Evolutionary conservation across 768 basidiomycete genomes (phyloP).

Genomic region (Hypsizygus marmoreus): DNA sequence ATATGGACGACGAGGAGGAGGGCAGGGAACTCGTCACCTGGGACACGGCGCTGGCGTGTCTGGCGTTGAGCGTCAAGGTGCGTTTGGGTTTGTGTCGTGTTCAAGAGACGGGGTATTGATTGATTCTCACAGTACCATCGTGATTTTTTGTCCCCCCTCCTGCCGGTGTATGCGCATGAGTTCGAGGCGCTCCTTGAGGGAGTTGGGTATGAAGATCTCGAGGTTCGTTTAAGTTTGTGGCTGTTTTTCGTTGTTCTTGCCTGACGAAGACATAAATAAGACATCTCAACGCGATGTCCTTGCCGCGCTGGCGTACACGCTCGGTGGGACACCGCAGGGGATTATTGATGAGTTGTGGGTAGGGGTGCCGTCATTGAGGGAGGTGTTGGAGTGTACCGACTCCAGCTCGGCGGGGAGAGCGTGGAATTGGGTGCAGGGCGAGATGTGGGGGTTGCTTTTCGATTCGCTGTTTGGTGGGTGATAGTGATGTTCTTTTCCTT

Average conservation of each 20-base stretch:
- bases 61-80: slow-evolving; percentile 66
- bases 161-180: slow-evolving; percentile 52
- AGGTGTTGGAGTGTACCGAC: slow-evolving; percentile 26
- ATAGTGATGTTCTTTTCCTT: slow-evolving; percentile 17
- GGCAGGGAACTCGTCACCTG: slow-evolving; percentile 45
- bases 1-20: slow-evolving; percentile 13
- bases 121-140: slow-evolving; percentile 54
- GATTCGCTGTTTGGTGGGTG: slow-evolving; percentile 41
- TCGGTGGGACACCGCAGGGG: slow-evolving; percentile 57
- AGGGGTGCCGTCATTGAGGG: slow-evolving; percentile 53
- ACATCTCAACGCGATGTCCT: slow-evolving; percentile 59
- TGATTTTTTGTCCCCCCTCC: slow-evolving; percentile 58
- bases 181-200: slow-evolving; percentile 51
- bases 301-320: slow-evolving; percentile 42
- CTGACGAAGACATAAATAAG: slow-evolving; percentile 27
- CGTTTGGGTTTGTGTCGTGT: background rate
- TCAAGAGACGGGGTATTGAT: background rate
- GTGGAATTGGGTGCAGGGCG: slow-evolving; percentile 47
- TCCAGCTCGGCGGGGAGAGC: background rate
- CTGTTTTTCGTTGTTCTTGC: background rate
- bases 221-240: slow-evolving; percentile 36
- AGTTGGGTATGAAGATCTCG: slow-evolving; percentile 50
- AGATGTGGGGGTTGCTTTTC: slow-evolving; percentile 55
- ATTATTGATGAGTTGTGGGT: slow-evolving; percentile 61
- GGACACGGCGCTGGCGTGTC: slow-evolving; percentile 60